Evolutionary conservation across 257 asterid species (phyloP).

Genomic region (Solanum ossicruentum): DNA sequence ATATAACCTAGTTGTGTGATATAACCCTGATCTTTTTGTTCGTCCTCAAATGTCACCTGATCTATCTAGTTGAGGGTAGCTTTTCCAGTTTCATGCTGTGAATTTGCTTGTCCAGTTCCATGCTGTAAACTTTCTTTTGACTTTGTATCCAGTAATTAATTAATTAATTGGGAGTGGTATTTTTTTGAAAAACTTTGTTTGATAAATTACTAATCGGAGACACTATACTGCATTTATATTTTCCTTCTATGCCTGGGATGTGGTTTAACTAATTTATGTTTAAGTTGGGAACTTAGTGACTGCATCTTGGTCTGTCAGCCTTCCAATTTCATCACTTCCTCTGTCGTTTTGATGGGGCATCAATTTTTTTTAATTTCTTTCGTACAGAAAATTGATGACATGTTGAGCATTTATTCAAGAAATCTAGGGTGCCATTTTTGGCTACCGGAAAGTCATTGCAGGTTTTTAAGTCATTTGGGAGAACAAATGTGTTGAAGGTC

Average conservation of each 20-base stretch:
- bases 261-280: background rate
- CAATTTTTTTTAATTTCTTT: background rate
- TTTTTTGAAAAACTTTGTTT: background rate
- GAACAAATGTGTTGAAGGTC: slow-evolving; percentile 1
- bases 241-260: background rate
- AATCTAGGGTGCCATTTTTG: background rate
- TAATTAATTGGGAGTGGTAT: background rate
- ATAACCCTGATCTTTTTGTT: background rate
- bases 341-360: background rate
- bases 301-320: background rate
- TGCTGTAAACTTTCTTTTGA: background rate
- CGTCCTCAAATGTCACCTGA: background rate
- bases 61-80: background rate
- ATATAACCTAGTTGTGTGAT: background rate
- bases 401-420: background rate
- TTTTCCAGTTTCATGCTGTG: background rate
- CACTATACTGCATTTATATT: background rate
- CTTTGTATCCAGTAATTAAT: background rate
- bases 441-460: background rate
- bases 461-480: background rate
- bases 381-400: background rate
- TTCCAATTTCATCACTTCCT: background rate
- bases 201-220: background rate
- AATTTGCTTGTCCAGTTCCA: background rate
- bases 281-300: background rate